Conservation (phyloP, 108 stramenopile genomes). For the Cylindrotheca fusiformis region DNA sequence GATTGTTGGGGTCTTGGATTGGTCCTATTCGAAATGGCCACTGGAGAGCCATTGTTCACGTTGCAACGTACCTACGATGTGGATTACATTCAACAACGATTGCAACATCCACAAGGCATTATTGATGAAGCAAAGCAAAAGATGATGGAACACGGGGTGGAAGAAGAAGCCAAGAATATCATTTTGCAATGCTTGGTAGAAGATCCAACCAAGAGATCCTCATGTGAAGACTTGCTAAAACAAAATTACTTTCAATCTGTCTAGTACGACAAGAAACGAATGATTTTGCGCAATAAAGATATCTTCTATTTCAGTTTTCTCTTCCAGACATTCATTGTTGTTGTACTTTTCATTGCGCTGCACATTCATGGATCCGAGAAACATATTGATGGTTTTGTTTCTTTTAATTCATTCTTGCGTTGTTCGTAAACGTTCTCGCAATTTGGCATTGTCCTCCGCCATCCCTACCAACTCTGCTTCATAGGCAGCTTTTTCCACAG, state of each 20-base stretch:
- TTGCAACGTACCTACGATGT: neutral
- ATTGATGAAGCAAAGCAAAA: neutral
- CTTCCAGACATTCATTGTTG: too few relatives aligned
- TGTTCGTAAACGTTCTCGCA: too few relatives aligned
- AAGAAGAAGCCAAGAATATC: neutral
- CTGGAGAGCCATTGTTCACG: constrained; percentile 30
- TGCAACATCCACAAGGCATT: neutral
- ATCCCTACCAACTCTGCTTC: too few relatives aligned
- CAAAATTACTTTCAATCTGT: constrained; percentile 4
- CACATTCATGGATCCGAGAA: too few relatives aligned
- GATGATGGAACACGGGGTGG: neutral
- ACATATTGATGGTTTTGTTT: too few relatives aligned
- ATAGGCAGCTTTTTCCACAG: too few relatives aligned
- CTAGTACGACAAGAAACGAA: too few relatives aligned
- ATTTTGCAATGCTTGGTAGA: neutral
- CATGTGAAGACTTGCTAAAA: constrained; percentile 1
- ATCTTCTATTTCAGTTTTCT: too few relatives aligned
- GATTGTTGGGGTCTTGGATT: constrained; percentile 80
- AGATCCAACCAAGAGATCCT: neutral
- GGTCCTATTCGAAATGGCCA: constrained; percentile 71
- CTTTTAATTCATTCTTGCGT: too few relatives aligned
- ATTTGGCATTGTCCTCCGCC: too few relatives aligned
- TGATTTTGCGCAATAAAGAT: too few relatives aligned
- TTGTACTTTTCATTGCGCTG: too few relatives aligned
- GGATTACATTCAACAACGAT: neutral